Evolutionary conservation across 192 early-diverging fungal species (phyloP), one percentile per base, ranked within the genome.

Genomic region (Linnemannia exigua): DNA sequence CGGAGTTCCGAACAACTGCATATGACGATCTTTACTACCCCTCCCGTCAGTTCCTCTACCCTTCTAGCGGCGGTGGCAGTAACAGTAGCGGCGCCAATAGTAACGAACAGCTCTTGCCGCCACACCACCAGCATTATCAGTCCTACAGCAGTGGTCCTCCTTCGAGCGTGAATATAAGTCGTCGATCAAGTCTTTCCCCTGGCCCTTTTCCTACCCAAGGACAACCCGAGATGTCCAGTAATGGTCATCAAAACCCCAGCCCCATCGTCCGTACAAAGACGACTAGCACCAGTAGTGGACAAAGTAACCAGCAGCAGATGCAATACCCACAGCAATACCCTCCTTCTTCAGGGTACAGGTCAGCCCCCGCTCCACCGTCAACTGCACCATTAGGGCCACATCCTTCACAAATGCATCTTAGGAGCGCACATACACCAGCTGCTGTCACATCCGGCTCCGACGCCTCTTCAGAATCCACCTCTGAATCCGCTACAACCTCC

Each of bases 151-250:
- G 58, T 15, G 58, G 58, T 15, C n/a, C 28, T 1, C 28, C 52
- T 19, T 70, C 75, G n/a, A 67, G 58, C 25, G 12, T 16, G 1
- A 74, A 68, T 61, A 19, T 75, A 22, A 71, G 51, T 63, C 76
- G 76, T 6, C 63, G 77, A 31, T 79, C 82, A 2, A 84, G 82
- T 41, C 82, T 75, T 50, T 84, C 82, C 0, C 72, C 82, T 31
- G 82, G 72, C 2, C 37, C 68, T 12, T 70, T 63, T 38, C 66
- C 66, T 25, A 52, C 20, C 25, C 76, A 47, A 47, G 54, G 3
- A 16, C 3, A 9, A 3, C 20, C 35, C 51, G 33, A 33, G n/a
- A 58, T 28, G n/a, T 7, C 52, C 9, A 22, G 0, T 28, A 22
- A 58, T 1, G 52, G 52, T n/a, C n/a, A n/a, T n/a, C 7, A 20